These are phyloP conservation scores for Metschnikowia drakensbergensis DNA, from an alignment of 805 yeast genomes.

Conservation along the genomic window DNA sequence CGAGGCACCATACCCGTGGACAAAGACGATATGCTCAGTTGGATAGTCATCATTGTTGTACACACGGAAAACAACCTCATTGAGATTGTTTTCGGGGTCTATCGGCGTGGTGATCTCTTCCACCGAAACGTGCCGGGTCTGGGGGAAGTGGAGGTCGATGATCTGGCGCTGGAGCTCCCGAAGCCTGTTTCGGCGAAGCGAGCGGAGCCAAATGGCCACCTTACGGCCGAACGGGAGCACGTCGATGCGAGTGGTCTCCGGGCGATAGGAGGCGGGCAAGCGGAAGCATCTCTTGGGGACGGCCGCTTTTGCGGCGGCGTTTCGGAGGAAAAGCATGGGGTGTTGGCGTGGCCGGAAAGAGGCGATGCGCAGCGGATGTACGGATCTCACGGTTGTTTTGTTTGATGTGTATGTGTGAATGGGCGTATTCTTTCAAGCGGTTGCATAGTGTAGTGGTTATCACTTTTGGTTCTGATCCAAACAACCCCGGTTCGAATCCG, in stretches of 20 bases:
- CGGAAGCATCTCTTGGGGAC: slow-evolving; percentile 5
- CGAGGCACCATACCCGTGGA: slow-evolving; percentile 58
- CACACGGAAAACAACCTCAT: slow-evolving; percentile 33
- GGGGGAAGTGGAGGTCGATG: slow-evolving; percentile 33
- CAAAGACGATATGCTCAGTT: slow-evolving; percentile 44
- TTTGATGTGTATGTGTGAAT: background rate
- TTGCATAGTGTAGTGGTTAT: slow-evolving; percentile 76
- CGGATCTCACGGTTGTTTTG: background rate
- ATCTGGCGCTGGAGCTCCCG: slow-evolving; percentile 32
- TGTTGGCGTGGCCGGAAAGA: background rate
- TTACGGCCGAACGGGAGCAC: slow-evolving; percentile 12
- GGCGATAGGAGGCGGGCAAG: slow-evolving; percentile 11
- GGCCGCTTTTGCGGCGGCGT: background rate
- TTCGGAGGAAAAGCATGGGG: background rate
- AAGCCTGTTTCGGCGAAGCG: slow-evolving; percentile 24
- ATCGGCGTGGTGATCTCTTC: slow-evolving; percentile 19
- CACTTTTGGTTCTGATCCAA: slow-evolving; percentile 80
- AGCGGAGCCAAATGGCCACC: slow-evolving; percentile 19
- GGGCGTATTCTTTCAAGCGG: slow-evolving; percentile 14
- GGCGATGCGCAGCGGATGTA: background rate
- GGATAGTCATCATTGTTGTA: slow-evolving; percentile 20
- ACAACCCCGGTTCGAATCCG: slow-evolving; percentile 86
- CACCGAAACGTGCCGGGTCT: slow-evolving; percentile 18
- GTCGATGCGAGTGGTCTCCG: slow-evolving; percentile 10
- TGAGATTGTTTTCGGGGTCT: slow-evolving; percentile 30